Base-by-base conservation (phyloP, 768 basidiomycete genomes). In the Botryobasidium botryosum region DNA sequence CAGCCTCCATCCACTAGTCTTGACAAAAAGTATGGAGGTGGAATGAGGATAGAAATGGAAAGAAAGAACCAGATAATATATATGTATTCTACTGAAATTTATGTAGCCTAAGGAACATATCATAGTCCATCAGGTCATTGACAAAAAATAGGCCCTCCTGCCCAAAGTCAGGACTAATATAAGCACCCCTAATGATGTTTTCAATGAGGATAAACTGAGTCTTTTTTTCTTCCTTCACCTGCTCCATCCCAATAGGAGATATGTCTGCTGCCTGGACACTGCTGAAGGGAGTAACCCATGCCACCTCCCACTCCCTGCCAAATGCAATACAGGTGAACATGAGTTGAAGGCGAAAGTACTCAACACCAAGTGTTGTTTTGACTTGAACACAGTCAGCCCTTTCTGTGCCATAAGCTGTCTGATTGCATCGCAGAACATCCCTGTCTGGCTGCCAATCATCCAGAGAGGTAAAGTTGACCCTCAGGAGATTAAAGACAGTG, bases 21-120 rank as follows among this genome's bases (percentile, higher is more conserved):
- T n/a, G n/a, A n/a, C n/a, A n/a, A n/a, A n/a, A n/a, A n/a, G n/a
- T n/a, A n/a, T n/a, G n/a, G n/a, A n/a, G n/a, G n/a, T n/a, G n/a
- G n/a, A n/a, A n/a, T n/a, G n/a, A n/a, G n/a, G n/a, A n/a, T n/a
- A n/a, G n/a, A n/a, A n/a, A n/a, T n/a, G n/a, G n/a, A n/a, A n/a
- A n/a, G n/a, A n/a, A n/a, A n/a, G n/a, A n/a, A n/a, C n/a, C n/a
- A n/a, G n/a, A n/a, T n/a, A n/a, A n/a, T n/a, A n/a, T n/a, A n/a
- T n/a, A n/a, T n/a, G n/a, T n/a, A 12, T 28, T 23, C 21, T 18
- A 8, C 8, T 42, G 26, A 18, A 10, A 18, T 15, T 18, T 18
- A 23, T 42, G 12, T 42, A 42, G 26, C 26, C 40, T 18, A 42
- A 42, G 40, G 12, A 42, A 25, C 24, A 42, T 42, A 41, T 42